Evolutionary conservation across 148 eudicot genomes (phyloP).

Genomic region (Linanthus parryae): DNA sequence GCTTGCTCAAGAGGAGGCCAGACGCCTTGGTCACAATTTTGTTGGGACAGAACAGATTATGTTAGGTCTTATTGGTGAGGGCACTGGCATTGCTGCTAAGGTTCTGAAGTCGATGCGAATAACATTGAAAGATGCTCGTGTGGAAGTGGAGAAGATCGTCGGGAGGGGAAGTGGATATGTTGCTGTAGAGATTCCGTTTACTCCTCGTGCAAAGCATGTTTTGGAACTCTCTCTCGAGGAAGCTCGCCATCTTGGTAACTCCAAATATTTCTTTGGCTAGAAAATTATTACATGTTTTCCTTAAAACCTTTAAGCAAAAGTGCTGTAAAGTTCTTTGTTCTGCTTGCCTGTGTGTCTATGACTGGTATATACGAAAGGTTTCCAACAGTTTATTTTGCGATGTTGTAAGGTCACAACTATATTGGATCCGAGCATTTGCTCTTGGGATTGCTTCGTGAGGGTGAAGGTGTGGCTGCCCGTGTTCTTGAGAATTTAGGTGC

Average conservation of each 20-base stretch:
- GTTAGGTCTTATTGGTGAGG: conserved; percentile 95
- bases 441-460: conserved; percentile 91
- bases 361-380: not conserved
- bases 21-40: conserved; percentile 82
- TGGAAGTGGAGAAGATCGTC: conserved; percentile 92
- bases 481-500: conserved; percentile 89
- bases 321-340: not conserved
- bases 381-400: too few relatives aligned
- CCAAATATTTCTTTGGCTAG: not conserved
- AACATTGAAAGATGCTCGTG: conserved; percentile 89
- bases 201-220: conserved; percentile 96
- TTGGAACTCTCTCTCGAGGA: conserved; percentile 87
- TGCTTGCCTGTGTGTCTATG: not conserved
- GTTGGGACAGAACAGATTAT: conserved; percentile 96
- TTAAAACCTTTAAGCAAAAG: not conserved
- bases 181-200: conserved; percentile 87
- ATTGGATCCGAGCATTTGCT: conserved; percentile 96
- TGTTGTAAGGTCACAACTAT: conserved; percentile 57
- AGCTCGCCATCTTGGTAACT: conserved; percentile 83
- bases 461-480: conserved; percentile 93
- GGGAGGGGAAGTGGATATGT: conserved; percentile 96
- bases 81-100: conserved; percentile 98
- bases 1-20: conserved; percentile 98
- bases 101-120: conserved; percentile 97
- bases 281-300: not conserved